Evolutionary conservation across 2,329 filamentous ascomycete species (phyloP), one percentile per base, ranked within the genome.

Genomic region (Nemania sp.): DNA sequence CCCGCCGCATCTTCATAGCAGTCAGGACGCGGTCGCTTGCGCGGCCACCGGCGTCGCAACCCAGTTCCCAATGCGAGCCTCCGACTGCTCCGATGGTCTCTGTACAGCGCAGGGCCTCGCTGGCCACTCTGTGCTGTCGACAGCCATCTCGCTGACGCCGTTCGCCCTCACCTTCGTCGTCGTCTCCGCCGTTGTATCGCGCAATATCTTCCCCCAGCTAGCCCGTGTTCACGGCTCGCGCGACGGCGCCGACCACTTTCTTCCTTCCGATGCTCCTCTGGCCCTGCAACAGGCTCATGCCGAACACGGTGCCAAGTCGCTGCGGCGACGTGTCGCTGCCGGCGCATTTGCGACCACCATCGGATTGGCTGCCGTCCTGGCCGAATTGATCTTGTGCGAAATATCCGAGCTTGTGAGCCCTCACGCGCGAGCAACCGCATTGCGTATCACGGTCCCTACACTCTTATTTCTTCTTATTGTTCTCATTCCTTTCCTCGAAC

Each of bases 331-430:
- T 20, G 68, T 80, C 11, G 80, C 84, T 2, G 86, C 84, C 12
- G 73, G 80, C 52, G 84, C 88, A 1, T 95, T 95, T 70, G 86
- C 89, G 6, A 80, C 84, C 1, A 95, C 89, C 8, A 82, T 94
- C 30, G 90, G 84, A 1, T 78, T 95, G 7, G 88, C 90, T 5
- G 81, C 87, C 31, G 89, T 93, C 1, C 77, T 96, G 40, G 90
- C 86, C 2, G 86, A 92, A 71, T 74, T 96, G 61, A 89, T 96
- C 40, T 79, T 96, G 7, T 91, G 89, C 64, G 91, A 96, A 72
- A 90, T 96, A 37, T 85, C 89, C 22, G 89, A 90, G 65, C 79
- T 88, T 5, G 79, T 90, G n/a, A 81, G 86, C 59, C 79, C 84
- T 6, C 76, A 77, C 26, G 89, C 89, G 11, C 79, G 90, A 54